Percentiles rank a stretch among this genome's conserved stretches.
Evolutionary conservation across 2,329 filamentous ascomycete genomes (phyloP).

Genomic region (Aspergillus fumigatiaffinis): DNA sequence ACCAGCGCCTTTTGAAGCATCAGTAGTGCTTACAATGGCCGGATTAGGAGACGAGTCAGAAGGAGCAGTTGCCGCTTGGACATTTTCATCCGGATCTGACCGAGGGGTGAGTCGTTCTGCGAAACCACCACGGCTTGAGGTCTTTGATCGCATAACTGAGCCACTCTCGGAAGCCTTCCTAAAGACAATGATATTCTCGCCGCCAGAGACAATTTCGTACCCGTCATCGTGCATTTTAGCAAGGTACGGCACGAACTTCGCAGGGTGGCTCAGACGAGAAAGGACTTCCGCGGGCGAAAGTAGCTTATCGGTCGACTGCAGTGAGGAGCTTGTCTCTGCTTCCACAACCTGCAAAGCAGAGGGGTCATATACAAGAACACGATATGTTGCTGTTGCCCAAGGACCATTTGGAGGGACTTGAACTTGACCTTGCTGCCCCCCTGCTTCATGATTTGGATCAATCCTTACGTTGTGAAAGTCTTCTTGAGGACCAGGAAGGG

Average conservation of each 20-base stretch:
- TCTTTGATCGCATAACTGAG: not conserved
- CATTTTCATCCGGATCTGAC: not conserved
- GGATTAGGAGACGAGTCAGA: not conserved
- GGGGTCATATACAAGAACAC: conserved; percentile 38
- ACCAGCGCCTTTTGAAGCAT: not conserved
- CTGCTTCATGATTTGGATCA: not conserved
- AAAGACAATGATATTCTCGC: conserved; percentile 41
- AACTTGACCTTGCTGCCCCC: too few species aligned
- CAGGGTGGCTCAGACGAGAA: conserved; percentile 35
- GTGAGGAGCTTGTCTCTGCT: conserved; percentile 31
- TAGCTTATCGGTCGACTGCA: conserved; percentile 19
- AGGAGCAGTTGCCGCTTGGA: not conserved
- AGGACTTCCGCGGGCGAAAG: conserved; percentile 33
- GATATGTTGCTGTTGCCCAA: conserved; percentile 21
- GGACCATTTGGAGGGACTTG: not conserved
- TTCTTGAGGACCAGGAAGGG: not conserved
- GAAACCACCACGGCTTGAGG: not conserved
- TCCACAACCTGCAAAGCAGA: conserved; percentile 25
- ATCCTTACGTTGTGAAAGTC: not conserved
- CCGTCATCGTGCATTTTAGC: conserved; percentile 35
- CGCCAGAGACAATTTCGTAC: conserved; percentile 41
- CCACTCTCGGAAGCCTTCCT: conserved; percentile 14
- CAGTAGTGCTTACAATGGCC: not conserved
- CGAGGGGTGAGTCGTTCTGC: not conserved
- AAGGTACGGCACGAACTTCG: conserved; percentile 41